Evolutionary conservation across 1,284 basidiomycete species (phyloP).

Genomic region (Microbotryum saponariae): DNA sequence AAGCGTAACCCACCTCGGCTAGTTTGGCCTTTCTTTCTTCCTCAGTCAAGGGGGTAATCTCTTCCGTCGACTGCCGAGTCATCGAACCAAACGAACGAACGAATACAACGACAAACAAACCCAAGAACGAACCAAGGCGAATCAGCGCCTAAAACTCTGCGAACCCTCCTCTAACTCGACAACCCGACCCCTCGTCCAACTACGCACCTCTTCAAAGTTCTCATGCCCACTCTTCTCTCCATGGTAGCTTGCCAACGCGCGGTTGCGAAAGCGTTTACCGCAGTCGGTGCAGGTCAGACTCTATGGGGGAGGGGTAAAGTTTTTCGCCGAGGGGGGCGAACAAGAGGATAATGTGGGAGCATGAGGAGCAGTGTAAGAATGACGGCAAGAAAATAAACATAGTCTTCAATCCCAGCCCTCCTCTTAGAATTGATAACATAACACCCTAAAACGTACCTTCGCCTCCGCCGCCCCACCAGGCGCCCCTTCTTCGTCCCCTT

Average conservation of each 20-base stretch:
- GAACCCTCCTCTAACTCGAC: too few relatives aligned
- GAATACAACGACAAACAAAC: too few relatives aligned
- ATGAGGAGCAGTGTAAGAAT: too few relatives aligned
- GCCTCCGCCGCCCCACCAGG: slow-evolving; percentile 14
- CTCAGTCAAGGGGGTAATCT: slow-evolving; percentile 89
- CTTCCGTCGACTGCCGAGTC: slow-evolving; percentile 65
- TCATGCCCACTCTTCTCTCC: slow-evolving; percentile 92
- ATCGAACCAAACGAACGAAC: too few relatives aligned
- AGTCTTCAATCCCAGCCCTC: too few relatives aligned
- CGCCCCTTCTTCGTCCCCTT: background rate
- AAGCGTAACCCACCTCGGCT: slow-evolving; percentile 48
- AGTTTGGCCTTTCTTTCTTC: slow-evolving; percentile 83
- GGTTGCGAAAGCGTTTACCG: slow-evolving; percentile 77
- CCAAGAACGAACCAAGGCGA: too few relatives aligned
- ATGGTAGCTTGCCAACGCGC: slow-evolving; percentile 83
- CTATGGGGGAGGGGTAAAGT: background rate
- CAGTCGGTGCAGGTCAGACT: slow-evolving; percentile 66
- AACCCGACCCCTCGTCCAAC: too few relatives aligned
- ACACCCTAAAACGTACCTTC: slow-evolving; percentile 13
- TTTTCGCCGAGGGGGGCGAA: too few relatives aligned
- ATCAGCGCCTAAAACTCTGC: too few relatives aligned
- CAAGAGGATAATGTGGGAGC: too few relatives aligned
- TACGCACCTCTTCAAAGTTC: slow-evolving; percentile 43
- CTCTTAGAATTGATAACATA: too few relatives aligned
- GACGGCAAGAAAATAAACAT: too few relatives aligned